Evolutionary conservation across 2,329 filamentous ascomycete genomes (phyloP).

Genomic region (Aspergillus udagawae): DNA sequence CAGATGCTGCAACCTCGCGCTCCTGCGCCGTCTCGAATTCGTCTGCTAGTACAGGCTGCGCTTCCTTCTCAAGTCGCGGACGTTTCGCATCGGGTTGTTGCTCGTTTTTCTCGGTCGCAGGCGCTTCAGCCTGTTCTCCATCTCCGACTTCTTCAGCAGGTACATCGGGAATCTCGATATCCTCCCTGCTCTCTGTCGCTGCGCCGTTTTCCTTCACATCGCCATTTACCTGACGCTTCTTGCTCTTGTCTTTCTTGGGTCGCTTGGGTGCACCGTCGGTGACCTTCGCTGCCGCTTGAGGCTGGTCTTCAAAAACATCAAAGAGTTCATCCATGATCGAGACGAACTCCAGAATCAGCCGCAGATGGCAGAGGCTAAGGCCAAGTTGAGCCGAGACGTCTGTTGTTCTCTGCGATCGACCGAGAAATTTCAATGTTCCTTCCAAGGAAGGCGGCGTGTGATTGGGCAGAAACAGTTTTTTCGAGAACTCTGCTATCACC

Average conservation of each 20-base stretch:
- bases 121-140: slow-evolving; percentile 12
- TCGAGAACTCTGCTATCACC: not conserved
- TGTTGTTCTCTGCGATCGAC: slow-evolving; percentile 15
- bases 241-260: slow-evolving; percentile 60
- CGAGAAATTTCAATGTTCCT: slow-evolving; percentile 33
- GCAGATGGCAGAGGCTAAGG: slow-evolving; percentile 13
- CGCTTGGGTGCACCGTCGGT: slow-evolving; percentile 32
- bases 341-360: slow-evolving; percentile 7
- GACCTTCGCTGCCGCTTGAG: slow-evolving; percentile 40
- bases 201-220: slow-evolving; percentile 57
- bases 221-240: slow-evolving; percentile 84
- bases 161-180: slow-evolving; percentile 18
- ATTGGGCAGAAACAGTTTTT: slow-evolving; percentile 11
- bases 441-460: slow-evolving; percentile 23
- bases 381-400: slow-evolving; percentile 10
- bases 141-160: slow-evolving; percentile 13
- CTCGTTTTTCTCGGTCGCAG: slow-evolving; percentile 26
- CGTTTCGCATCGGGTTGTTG: slow-evolving; percentile 45
- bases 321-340: slow-evolving; percentile 71
- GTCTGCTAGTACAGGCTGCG: slow-evolving; percentile 82
- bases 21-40: slow-evolving; percentile 93
- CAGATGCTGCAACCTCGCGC: slow-evolving; percentile 77
- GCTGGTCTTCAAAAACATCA: slow-evolving; percentile 71
- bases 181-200: slow-evolving; percentile 29
- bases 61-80: slow-evolving; percentile 54